Conservation (phyloP, 805 yeast genomes). For the Candida parachauliodes region DNA sequence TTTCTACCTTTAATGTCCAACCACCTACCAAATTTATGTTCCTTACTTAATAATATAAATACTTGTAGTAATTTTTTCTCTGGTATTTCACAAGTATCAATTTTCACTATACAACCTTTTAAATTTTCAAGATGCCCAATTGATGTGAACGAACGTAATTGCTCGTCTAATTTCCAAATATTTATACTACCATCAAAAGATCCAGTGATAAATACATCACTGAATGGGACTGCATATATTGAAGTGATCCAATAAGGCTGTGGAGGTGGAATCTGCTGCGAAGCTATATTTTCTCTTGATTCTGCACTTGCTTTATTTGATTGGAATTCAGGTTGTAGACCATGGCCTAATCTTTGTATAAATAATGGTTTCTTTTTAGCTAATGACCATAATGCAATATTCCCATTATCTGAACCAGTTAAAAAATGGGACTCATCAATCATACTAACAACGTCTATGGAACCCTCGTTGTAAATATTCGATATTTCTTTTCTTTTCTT, state of each 20-base stretch:
- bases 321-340: slow-evolving; percentile 48
- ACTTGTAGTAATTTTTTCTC: slow-evolving; percentile 47
- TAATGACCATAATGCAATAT: slow-evolving; percentile 82
- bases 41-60: slow-evolving; percentile 72
- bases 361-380: slow-evolving; percentile 85
- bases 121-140: slow-evolving; percentile 57
- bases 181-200: slow-evolving; percentile 79
- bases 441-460: slow-evolving; percentile 87
- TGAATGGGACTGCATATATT: slow-evolving; percentile 75
- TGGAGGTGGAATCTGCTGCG: slow-evolving; percentile 58
- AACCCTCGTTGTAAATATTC: slow-evolving; percentile 67
- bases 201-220: slow-evolving; percentile 82
- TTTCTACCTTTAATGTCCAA: slow-evolving; percentile 67
- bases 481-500: slow-evolving; percentile 33
- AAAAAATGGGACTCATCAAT: slow-evolving; percentile 88
- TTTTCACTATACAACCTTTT: slow-evolving; percentile 66
- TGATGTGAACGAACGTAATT: slow-evolving; percentile 55
- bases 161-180: slow-evolving; percentile 73
- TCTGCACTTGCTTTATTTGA: slow-evolving; percentile 42
- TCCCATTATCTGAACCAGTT: slow-evolving; percentile 95
- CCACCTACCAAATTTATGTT: slow-evolving; percentile 91
- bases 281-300: slow-evolving; percentile 48
- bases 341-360: slow-evolving; percentile 73
- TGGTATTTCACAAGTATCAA: slow-evolving; percentile 55
- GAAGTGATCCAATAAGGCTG: slow-evolving; percentile 87